These are phyloP conservation scores for Stemphylium vesicarium DNA, from an alignment of 2,329 filamentous ascomycete species.

Conservation along the genomic window DNA sequence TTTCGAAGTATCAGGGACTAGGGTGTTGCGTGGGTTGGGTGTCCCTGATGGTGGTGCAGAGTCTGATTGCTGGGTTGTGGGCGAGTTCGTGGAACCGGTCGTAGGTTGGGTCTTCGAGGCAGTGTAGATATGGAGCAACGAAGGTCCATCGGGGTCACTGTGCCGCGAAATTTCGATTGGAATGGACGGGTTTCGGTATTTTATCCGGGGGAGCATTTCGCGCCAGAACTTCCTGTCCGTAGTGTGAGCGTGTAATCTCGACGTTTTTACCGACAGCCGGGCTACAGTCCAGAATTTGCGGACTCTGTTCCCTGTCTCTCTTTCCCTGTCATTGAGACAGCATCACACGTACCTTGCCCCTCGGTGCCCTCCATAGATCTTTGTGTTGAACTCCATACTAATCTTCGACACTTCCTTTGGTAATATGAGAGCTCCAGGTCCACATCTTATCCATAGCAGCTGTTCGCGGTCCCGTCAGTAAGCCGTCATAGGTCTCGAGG, in stretches of 20 bases:
- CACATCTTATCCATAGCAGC: slow-evolving; percentile 77
- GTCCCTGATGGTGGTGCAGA: slow-evolving; percentile 23
- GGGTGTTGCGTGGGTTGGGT: slow-evolving; percentile 32
- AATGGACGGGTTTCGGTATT: slow-evolving; percentile 90
- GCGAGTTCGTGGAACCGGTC: slow-evolving; percentile 15
- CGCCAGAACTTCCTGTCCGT: slow-evolving; percentile 82
- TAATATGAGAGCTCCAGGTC: slow-evolving; percentile 81
- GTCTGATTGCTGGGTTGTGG: slow-evolving; percentile 24
- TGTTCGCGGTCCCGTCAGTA: slow-evolving; percentile 45
- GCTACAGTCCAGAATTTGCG: background rate
- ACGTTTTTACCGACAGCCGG: background rate
- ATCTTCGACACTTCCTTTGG: slow-evolving; percentile 77
- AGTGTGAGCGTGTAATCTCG: background rate
- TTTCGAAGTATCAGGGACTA: slow-evolving; percentile 42
- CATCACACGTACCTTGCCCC: slow-evolving; percentile 67
- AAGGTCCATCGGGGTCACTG: slow-evolving; percentile 49
- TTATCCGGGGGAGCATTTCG: slow-evolving; percentile 79
- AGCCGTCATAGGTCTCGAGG: background rate
- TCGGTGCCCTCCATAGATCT: slow-evolving; percentile 70
- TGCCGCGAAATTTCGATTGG: slow-evolving; percentile 82
- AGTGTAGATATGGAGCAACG: slow-evolving; percentile 41
- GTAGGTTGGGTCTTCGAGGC: slow-evolving; percentile 30
- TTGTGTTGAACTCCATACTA: slow-evolving; percentile 73
- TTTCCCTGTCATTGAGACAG: background rate
- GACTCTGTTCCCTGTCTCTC: no score